Evolutionary conservation across 139 green algal genomes (phyloP), one percentile per base, ranked within the genome.

Genomic region (Tetradesmus obliquus): DNA sequence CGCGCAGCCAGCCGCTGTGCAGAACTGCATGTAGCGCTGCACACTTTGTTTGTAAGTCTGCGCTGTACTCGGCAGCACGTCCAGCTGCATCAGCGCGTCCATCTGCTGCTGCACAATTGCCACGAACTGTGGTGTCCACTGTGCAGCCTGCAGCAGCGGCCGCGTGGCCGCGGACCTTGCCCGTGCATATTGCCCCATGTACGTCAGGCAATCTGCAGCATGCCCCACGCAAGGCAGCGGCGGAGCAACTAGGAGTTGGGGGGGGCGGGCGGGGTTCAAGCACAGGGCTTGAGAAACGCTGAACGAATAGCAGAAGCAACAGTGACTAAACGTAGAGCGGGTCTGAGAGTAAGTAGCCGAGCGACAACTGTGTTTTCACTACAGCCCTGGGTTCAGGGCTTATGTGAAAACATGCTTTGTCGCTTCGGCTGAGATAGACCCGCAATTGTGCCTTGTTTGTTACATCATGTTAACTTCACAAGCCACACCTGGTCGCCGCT

Each of bases 391-490:
- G 32, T 45, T 45, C 32, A 45, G 32, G 32, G 32, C 32, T 45
- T 45, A 45, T 45, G 32, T 45, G 32, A 45, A 45, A 45, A 45
- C 32, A 45, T 45, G 32, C 32, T 45, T 45, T 72, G 62, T 72
- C 62, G 62, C 62, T 72, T 19, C 9, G 62, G 62, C 62, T 72
- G 62, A 72, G 62, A 72, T 15, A 72, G 62, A 19, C 62, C 62
- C 62, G 62, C 79, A 20, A 58, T 3, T 20, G 32, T 85, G 45
- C 2, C 60, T 62, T 53, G 15, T 85, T n/a, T 66, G 81, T 86
- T 66, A 86, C 81, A 86, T 72, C 10, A 86, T 86, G 81, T 71
- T 86, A 71, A 15, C 22, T 53, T 85, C 51, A 54, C 81, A 86
- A 69, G 81, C 3, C 53, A 20, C 53, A 58, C 19, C 53, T 51